Base-by-base conservation (phyloP, 1,139 yeast species). In the Blastobotrys illinoisensis region DNA sequence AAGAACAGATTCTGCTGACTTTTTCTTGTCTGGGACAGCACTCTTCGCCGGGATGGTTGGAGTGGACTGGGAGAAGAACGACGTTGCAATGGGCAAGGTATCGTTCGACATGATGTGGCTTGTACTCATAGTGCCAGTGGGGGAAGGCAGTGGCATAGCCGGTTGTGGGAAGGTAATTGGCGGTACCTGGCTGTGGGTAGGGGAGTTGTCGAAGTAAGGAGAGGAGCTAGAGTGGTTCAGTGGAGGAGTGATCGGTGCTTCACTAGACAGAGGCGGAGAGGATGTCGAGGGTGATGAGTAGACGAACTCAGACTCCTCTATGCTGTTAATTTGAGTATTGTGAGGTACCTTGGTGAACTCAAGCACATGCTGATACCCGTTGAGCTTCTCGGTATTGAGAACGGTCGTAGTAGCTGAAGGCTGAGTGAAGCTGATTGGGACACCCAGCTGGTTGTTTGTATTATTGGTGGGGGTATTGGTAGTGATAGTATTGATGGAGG, bases 31-130 rank as follows among this genome's bases (percentile, higher is more conserved):
- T 3, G 32, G 32, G 3, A 26, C 13, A 26, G 32, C 9, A 11
- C 11, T 5, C 32, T 26, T 26, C 3, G 32, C 11, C 6, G 48
- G 23, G 19, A 21, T 14, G 21, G 44, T 14, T 19, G 19, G 14
- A 16, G 46, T 19, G 24, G 32, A 26, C 32, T 26, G 40, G 43
- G 52, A 13, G n/a, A 7, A 40, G 54, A 47, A 16, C 24, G 47
- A 18, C 5, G 45, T 26, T n/a, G 50, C 28, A 26, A 28, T 47
- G 50, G 26, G 21, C 26, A 47, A 18, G 28, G 13, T 16, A 28
- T 32, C 9, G 14, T 47, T 23, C 19, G 54, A 36, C 18, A 18
- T 24, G 16, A 19, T 18, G 19, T 5, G 2, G n/a, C 24, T 19
- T 19, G 21, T 6, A 14, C 46, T 44, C 3, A 18, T 21, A 21